Evolutionary conservation across 345 rosid species (phyloP), one percentile per base, ranked within the genome.

Genomic region (Rhodamnia argentea): DNA sequence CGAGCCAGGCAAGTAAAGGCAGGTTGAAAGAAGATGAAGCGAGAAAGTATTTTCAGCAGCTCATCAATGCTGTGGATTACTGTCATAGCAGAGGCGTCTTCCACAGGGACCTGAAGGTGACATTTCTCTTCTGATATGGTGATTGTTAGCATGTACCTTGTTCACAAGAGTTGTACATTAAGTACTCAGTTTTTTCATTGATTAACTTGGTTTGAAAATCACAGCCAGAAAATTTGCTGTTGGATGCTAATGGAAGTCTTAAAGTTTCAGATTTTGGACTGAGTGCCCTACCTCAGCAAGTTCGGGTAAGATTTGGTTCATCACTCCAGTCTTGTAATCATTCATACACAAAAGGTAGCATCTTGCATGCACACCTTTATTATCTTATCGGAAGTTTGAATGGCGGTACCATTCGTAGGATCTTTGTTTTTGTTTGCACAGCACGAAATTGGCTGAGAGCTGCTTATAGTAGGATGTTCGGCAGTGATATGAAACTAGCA

Each of bases 241-340:
- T 98, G 89, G 99, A 98, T 94, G 96, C 96, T 56, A 93, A 54
- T 88, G 99, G 98, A 85, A 84, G 85, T 89, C 93, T 98, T 86
- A 98, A 93, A 93, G 96, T 98, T 85, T 98, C 98, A 47, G 99
- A 98, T 90, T 98, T 98, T 92, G 99, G 99, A 81, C 90, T 98
- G 89, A 98, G 99, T 87, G 99, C 99, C 55, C 89, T 98, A 44
- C 99, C 99, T 88, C 99, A 98, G 88, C 99, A 98, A 96, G 98
- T 98, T 90, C 95, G 98, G 85, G 99, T 97, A 86, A 94, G 98
- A 87, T 18, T 70, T 10, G 78, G 78, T 70, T 70, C 47, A 70
- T 37, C 47, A 4, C 26, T 70, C 7, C 24, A 37, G 78, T 70
- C 24, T 70, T 32, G 13, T 60, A 64, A 4, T 37, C 47, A 70